These are phyloP conservation scores for Suillus placidus DNA, from an alignment of 768 basidiomycete species.

Conservation along the genomic window DNA sequence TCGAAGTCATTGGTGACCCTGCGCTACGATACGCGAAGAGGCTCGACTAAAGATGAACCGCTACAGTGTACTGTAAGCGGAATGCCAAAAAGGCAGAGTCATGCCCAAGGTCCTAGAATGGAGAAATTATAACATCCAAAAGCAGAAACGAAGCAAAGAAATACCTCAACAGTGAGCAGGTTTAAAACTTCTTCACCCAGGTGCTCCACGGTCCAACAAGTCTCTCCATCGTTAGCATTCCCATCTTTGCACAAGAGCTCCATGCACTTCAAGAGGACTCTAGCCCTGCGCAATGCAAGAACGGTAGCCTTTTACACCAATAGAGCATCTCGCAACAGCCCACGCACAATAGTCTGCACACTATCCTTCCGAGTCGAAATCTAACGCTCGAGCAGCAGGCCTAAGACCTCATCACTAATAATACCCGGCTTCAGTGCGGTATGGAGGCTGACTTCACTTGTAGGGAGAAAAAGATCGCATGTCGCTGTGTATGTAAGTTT, in stretches of 20 bases:
- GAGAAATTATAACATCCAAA: not conserved
- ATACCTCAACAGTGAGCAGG: conserved; percentile 47
- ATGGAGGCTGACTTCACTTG: conserved; percentile 39
- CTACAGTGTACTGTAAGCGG: conserved; percentile 52
- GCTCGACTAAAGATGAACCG: conserved; percentile 67
- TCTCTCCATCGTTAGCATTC: conserved; percentile 26
- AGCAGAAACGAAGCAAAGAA: not conserved
- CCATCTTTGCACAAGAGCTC: conserved; percentile 43
- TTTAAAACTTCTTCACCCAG: conserved; percentile 46
- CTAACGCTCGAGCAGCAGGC: conserved; percentile 65
- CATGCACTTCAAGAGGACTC: conserved; percentile 56
- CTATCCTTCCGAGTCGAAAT: conserved; percentile 60
- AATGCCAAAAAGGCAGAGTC: conserved; percentile 33
- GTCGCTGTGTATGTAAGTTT: conserved; percentile 65
- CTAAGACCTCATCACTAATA: conserved; percentile 37
- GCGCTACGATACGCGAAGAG: conserved; percentile 66
- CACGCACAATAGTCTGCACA: conserved; percentile 41
- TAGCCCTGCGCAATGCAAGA: conserved; percentile 61
- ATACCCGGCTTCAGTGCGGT: not conserved
- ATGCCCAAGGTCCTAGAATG: conserved; percentile 30
- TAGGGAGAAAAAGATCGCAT: conserved; percentile 63
- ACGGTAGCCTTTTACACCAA: conserved; percentile 47
- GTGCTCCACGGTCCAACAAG: conserved; percentile 35
- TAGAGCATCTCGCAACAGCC: conserved; percentile 52
- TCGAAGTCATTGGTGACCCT: conserved; percentile 44